These are phyloP conservation scores for Rhodotorula paludigena DNA, from an alignment of 768 basidiomycete species.

Conservation along the genomic window DNA sequence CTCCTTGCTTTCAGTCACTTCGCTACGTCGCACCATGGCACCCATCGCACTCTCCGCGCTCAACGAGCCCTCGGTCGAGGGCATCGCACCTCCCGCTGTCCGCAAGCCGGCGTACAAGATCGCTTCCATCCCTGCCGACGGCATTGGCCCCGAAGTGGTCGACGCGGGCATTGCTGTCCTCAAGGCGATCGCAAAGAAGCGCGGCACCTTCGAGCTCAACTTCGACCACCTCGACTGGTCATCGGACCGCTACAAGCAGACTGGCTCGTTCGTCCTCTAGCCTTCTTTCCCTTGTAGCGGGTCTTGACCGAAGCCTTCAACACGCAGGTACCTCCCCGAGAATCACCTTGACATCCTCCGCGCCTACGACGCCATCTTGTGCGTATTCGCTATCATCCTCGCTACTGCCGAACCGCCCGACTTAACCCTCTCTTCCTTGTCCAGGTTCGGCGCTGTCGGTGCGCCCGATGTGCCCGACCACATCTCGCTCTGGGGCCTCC, in stretches of 20 bases:
- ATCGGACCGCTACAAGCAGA: conserved; percentile 52
- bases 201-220: conserved; percentile 52
- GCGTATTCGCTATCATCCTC: conserved; percentile 14
- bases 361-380: conserved; percentile 45
- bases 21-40: background rate
- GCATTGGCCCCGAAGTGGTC: conserved; percentile 57
- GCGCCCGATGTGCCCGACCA: conserved; percentile 58
- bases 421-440: conserved; percentile 35
- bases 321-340: conserved; percentile 52
- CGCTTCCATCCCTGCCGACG: conserved; percentile 56
- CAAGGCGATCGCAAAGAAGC: conserved; percentile 51
- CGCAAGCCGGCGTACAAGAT: conserved; percentile 46
- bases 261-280: too few relatives aligned
- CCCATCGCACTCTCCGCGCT: conserved; percentile 8
- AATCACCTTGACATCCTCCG: conserved; percentile 43
- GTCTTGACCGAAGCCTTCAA: too few relatives aligned
- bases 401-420: too few relatives aligned
- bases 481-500: conserved; percentile 57
- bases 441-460: conserved; percentile 55
- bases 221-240: conserved; percentile 55
- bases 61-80: background rate
- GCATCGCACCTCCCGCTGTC: background rate
- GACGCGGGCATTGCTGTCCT: conserved; percentile 54
- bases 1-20: background rate
- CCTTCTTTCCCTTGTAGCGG: too few relatives aligned